Evolutionary conservation across 208 protist genomes (phyloP), one percentile per base, ranked within the genome.

Genomic region (Leptomonas seymouri): DNA sequence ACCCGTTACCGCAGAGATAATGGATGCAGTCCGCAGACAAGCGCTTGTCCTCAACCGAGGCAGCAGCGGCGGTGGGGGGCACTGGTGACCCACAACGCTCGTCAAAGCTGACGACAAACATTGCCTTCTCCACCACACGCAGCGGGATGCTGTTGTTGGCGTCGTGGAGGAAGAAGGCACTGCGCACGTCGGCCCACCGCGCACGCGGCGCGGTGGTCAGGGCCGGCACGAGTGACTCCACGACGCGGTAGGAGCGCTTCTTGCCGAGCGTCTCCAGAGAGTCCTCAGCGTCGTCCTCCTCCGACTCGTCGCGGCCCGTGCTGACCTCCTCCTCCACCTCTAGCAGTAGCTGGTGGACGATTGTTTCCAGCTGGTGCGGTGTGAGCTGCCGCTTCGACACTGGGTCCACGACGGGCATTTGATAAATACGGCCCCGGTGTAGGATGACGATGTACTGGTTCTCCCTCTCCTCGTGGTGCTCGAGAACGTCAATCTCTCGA

Each of bases 61-160:
- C 28, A 7, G 60, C 61, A 28, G 25, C 56, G n/a, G 58, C 51
- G 7, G 34, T 45, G 46, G 36, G 57, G 46, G 21, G 72, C 51
- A 39, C 46, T 44, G 45, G 45, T 46, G 44, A 49, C 27, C 71
- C 71, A 51, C 71, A 77, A 20, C 71, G 64, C 64, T 94, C 86
- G 55, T 91, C 87, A 46, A 95, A 78, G 71, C 62, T 84, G 44
- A 95, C 78, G 15, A 93, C 87, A 62, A 95, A 95, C 46, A 93
- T 74, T 25, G 90, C 85, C 67, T 88, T 81, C 71, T 95, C 90
- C 34, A 95, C 78, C 12, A 83, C 62, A 46, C 82, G 78, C 28
- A 95, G 78, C 28, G 85, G 79, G 34, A 60, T 63, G 30, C 83
- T 77, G 75, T 93, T 95, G 76, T 82, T 85, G 41, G 80, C 62